Evolutionary conservation across 306 rosid genomes (phyloP).

Genomic region (Amphicarpaea edgeworthii): DNA sequence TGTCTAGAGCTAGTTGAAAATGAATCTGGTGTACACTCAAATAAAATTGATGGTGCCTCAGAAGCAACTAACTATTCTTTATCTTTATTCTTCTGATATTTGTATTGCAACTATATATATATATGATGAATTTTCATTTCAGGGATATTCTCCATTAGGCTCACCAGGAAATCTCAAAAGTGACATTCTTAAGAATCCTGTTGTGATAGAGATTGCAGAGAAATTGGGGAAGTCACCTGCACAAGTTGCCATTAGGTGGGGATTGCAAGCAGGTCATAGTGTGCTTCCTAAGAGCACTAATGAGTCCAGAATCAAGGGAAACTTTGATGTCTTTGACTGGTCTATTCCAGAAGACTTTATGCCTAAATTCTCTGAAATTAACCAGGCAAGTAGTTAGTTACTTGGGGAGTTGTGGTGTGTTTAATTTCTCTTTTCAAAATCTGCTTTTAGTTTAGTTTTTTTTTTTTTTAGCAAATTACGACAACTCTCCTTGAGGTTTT

Average conservation of each 20-base stretch:
- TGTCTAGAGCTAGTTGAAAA: conserved; percentile 5
- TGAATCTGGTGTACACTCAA: background rate
- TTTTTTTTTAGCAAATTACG: too few species aligned
- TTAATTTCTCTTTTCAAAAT: too few species aligned
- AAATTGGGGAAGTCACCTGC: conserved; percentile 70
- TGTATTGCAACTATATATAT: too few species aligned
- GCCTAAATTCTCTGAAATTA: conserved; percentile 52
- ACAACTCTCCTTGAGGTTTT: too few species aligned
- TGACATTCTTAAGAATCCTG: conserved; percentile 56
- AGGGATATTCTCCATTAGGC: conserved; percentile 73
- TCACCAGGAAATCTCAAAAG: conserved; percentile 54
- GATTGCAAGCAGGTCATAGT: conserved; percentile 73
- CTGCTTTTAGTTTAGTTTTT: too few species aligned
- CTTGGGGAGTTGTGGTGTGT: too few species aligned
- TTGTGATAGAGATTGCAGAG: conserved; percentile 54
- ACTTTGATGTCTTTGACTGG: conserved; percentile 67
- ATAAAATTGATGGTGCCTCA: background rate
- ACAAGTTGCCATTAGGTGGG: conserved; percentile 81
- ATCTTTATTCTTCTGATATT: too few species aligned
- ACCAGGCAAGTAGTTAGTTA: conserved; percentile 58
- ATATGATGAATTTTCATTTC: conserved; percentile 22
- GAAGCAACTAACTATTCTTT: too few species aligned
- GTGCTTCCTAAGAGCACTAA: conserved; percentile 74
- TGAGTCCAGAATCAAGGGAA: conserved; percentile 60
- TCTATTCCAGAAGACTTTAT: conserved; percentile 58